These are phyloP conservation scores for Cryptosporidium parvum DNA, from an alignment of 169 alveolate species.

Conservation along the genomic window DNA sequence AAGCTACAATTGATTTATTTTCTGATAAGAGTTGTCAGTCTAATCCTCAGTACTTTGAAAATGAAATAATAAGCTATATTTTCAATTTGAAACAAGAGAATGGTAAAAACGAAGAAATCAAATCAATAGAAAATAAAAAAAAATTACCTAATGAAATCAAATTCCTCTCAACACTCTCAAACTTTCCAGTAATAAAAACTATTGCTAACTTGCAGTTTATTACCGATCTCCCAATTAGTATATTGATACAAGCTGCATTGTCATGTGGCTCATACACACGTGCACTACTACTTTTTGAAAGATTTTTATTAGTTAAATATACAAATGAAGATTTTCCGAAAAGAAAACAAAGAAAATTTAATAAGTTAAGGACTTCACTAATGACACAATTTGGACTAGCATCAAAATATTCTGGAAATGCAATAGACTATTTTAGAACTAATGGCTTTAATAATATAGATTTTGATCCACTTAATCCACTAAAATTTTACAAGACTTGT, in stretches of 20 bases:
- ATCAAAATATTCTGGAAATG: slow-evolving; percentile 57
- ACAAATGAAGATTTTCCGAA: slow-evolving; percentile 3
- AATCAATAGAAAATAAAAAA: not conserved
- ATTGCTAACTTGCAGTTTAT: slow-evolving; percentile 62
- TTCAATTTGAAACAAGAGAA: not conserved
- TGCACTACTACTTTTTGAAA: slow-evolving; percentile 67
- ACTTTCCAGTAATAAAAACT: slow-evolving; percentile 26
- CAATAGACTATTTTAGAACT: slow-evolving; percentile 61
- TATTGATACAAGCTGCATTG: slow-evolving; percentile 61
- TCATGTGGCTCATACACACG: slow-evolving; percentile 59
- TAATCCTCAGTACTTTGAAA: not conserved
- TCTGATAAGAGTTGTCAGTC: not conserved
- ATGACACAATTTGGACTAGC: slow-evolving; percentile 53
- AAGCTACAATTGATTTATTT: not conserved
- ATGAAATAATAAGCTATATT: slow-evolving; percentile 36
- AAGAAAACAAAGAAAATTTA: slow-evolving; percentile 37
- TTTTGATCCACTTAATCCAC: slow-evolving; percentile 66
- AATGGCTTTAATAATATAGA: slow-evolving; percentile 46
- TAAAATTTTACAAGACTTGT: slow-evolving; percentile 36
- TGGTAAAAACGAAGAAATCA: not conserved
- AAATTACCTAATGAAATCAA: not conserved
- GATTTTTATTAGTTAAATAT: slow-evolving; percentile 20
- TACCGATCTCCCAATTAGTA: slow-evolving; percentile 62
- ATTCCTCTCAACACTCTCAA: slow-evolving; percentile 31
- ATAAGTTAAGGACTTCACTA: not conserved